phyloP scores from a whole-genome alignment of 2,329 filamentous ascomycete genomes.

The Verticillium dahliae region DNA sequence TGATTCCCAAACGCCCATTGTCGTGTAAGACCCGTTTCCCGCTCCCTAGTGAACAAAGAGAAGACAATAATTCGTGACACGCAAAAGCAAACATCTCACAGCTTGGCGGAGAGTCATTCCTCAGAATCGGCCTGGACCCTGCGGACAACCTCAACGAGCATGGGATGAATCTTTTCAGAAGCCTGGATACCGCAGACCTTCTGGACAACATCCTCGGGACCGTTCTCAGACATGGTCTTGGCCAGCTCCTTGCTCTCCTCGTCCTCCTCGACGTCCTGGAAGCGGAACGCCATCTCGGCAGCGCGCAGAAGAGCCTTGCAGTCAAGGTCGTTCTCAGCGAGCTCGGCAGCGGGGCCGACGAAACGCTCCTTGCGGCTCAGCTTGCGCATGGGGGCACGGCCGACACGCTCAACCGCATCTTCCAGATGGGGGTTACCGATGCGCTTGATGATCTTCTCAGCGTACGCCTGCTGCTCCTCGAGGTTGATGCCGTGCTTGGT shows the following conservation, averaged over 20 bases:
- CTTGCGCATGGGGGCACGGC: conserved; percentile 90
- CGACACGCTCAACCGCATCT: conserved; percentile 91
- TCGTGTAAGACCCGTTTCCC: not conserved
- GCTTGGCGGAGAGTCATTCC: conserved; percentile 28
- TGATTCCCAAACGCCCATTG: not conserved
- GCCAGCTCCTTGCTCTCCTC: conserved; percentile 83
- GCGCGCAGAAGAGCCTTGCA: conserved; percentile 71
- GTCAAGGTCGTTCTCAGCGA: conserved; percentile 73
- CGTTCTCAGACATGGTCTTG: conserved; percentile 71
- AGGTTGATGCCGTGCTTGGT: conserved; percentile 75
- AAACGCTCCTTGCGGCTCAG: conserved; percentile 93
- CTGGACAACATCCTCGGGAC: conserved; percentile 66
- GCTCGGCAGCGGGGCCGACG: conserved; percentile 81
- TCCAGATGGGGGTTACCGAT: conserved; percentile 92
- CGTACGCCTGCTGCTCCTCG: conserved; percentile 76
- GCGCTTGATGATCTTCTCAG: conserved; percentile 83
- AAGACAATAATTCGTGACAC: not conserved
- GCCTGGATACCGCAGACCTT: conserved; percentile 77
- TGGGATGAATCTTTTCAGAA: conserved; percentile 68
- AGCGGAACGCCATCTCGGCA: conserved; percentile 87
- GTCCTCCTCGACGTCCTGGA: conserved; percentile 90
- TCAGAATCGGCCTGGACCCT: conserved; percentile 68
- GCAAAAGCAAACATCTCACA: conserved; percentile 3
- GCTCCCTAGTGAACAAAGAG: not conserved
- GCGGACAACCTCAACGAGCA: conserved; percentile 71